Base-by-base conservation (phyloP, 1,139 yeast species). In the Yamadazyma pseudoaaseri region DNA sequence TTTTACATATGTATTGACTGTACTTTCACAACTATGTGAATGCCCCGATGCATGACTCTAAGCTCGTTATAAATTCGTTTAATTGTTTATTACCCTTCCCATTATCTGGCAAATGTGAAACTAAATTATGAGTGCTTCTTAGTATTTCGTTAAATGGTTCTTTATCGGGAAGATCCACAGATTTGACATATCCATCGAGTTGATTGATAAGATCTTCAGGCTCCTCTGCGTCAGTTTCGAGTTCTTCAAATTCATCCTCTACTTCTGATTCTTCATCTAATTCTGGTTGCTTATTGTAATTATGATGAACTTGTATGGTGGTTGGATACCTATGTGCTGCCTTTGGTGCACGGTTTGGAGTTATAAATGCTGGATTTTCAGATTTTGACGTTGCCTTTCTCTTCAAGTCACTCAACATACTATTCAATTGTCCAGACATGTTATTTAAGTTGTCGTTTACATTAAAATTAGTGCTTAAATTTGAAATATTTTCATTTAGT, bases 31-130 rank as follows among this genome's bases (percentile, higher is more conserved):
- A 16, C 15, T 28, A 29, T 6, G 50, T 44, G 41, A 54, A 55
- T 3, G 58, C 45, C 7, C 54, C 58, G 10, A 56, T 50, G 18
- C 52, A 44, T n/a, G 49, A 38, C 33, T 56, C 61, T 12, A 57
- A 35, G 49, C 52, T 54, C 11, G 50, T 22, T 5, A 56, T 39
- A 38, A 54, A 45, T 24, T 51, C 56, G 35, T 47, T 47, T 33
- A 54, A 38, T 31, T 47, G 46, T 23, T 39, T 47, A 3, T 35
- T 29, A 21, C 47, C 51, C 27, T 38, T 39, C 3, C 42, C 35
- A 22, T 40, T 45, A 26, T 36, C 16, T 3, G 61, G 60, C 3
- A 52, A 38, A n/a, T 31, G 30, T 6, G 36, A 34, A n/a, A 47
- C 43, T 27, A 55, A 36, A 8, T 47, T 52, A 8, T 35, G 34